These are phyloP conservation scores for Colletotrichum siamense DNA, from an alignment of 2,329 filamentous ascomycete species.

Conservation along the genomic window DNA sequence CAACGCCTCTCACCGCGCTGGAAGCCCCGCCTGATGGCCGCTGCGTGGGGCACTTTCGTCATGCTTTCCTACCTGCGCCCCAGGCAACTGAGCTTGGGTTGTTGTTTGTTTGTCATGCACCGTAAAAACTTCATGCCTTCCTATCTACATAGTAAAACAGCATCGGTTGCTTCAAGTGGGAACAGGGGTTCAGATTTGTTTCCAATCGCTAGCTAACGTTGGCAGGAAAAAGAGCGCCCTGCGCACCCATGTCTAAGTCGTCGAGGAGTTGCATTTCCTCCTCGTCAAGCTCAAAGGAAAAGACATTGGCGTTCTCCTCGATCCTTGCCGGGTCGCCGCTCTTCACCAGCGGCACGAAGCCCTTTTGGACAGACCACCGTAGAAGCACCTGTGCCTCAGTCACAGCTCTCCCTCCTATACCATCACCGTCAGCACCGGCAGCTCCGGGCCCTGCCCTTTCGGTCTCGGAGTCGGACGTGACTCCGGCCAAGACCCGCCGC, in stretches of 20 bases:
- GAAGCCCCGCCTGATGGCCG: not conserved
- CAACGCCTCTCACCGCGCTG: not conserved
- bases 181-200: not conserved
- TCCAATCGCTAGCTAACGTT: slow-evolving; percentile 26
- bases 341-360: slow-evolving; percentile 72
- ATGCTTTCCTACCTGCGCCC: not conserved
- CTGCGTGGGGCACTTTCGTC: slow-evolving; percentile 5
- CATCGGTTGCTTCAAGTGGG: not conserved
- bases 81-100: not conserved
- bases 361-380: slow-evolving; percentile 73
- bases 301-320: slow-evolving; percentile 64
- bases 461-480: not conserved
- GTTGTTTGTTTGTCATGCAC: not conserved
- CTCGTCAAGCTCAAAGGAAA: slow-evolving; percentile 60
- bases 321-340: slow-evolving; percentile 66
- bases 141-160: not conserved
- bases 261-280: slow-evolving; percentile 59
- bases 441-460: not conserved
- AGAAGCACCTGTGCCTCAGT: slow-evolving; percentile 70
- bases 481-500: not conserved
- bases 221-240: slow-evolving; percentile 35
- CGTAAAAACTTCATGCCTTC: slow-evolving; percentile 11
- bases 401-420: slow-evolving; percentile 53
- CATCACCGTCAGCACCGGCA: slow-evolving; percentile 24
- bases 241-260: slow-evolving; percentile 29